Conservation (phyloP, 1,284 basidiomycete genomes). For the Tilletia setariae region DNA sequence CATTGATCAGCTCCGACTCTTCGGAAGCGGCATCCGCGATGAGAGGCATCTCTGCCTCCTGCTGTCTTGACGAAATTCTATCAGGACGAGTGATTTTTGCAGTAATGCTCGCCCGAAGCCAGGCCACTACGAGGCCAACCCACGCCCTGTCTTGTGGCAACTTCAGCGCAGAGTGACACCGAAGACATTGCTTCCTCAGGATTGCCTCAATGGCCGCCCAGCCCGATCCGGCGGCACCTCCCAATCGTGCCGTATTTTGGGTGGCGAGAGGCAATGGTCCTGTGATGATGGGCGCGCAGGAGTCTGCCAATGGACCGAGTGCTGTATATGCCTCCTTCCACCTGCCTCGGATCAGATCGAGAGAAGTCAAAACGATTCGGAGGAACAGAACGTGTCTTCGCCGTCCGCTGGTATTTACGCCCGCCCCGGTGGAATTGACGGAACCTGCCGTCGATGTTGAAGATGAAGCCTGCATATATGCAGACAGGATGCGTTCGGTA, state of each 20-base stretch:
- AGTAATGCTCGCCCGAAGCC: constrained; percentile 16
- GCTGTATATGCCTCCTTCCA: constrained; percentile 24
- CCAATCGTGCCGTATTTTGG: background rate
- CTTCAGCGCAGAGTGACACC: constrained; percentile 62
- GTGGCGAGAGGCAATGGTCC: background rate
- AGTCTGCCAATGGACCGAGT: constrained; percentile 23
- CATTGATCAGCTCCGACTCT: background rate
- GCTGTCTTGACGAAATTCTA: background rate
- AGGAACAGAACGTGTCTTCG: constrained; percentile 12
- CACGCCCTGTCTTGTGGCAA: constrained; percentile 68
- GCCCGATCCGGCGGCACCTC: background rate
- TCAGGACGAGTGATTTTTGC: background rate
- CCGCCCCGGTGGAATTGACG: background rate
- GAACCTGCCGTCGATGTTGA: background rate
- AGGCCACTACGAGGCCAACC: constrained; percentile 66
- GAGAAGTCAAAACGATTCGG: background rate
- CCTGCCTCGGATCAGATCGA: constrained; percentile 17
- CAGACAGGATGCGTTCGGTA: constrained; percentile 75
- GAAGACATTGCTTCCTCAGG: constrained; percentile 69
- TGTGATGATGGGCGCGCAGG: constrained; percentile 56
- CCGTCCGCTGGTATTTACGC: background rate
- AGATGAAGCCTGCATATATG: constrained; percentile 60
- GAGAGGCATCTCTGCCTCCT: background rate
- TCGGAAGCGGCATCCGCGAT: background rate
- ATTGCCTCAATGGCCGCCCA: constrained; percentile 69